Conservation (phyloP, 345 rosid genomes). For the Jatropha curcas region DNA sequence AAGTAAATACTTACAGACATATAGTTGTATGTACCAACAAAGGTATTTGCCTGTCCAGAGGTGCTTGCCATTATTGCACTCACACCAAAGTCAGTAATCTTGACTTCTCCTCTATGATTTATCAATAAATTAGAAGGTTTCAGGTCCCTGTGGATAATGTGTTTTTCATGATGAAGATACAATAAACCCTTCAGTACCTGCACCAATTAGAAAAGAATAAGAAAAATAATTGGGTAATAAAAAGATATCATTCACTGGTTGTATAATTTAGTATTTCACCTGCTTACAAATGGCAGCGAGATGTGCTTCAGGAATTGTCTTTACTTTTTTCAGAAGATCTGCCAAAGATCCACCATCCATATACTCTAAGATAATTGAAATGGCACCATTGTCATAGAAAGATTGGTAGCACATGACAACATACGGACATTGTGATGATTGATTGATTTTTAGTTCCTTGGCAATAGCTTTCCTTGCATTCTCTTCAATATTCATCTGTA, state of each 20-base stretch:
- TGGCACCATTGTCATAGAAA: constrained; percentile 70
- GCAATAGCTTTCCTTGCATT: constrained; percentile 63
- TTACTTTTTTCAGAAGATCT: constrained; percentile 70
- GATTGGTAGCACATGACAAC: constrained; percentile 85
- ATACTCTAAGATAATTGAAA: constrained; percentile 85
- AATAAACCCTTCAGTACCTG: constrained; percentile 80
- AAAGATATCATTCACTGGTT: neutral
- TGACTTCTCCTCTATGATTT: constrained; percentile 93
- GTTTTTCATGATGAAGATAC: constrained; percentile 86
- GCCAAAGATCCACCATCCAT: constrained; percentile 94
- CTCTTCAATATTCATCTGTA: constrained; percentile 78
- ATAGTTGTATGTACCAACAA: constrained; percentile 77
- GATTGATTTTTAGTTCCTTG: constrained; percentile 79
- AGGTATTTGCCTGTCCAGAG: constrained; percentile 73
- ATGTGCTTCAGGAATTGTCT: constrained; percentile 64
- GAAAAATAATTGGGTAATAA: neutral
- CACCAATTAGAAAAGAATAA: constrained; percentile 9
- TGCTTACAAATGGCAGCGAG: constrained; percentile 82
- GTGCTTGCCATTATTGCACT: constrained; percentile 82
- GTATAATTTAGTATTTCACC: constrained; percentile 37
- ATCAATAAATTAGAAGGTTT: constrained; percentile 88
- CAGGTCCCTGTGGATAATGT: constrained; percentile 80
- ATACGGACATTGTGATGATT: constrained; percentile 71
- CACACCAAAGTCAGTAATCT: constrained; percentile 95
- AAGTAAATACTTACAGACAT: constrained; percentile 77